Conservation (phyloP, 176 grass and related monocot species). For the Aegilops sharonensis region DNA sequence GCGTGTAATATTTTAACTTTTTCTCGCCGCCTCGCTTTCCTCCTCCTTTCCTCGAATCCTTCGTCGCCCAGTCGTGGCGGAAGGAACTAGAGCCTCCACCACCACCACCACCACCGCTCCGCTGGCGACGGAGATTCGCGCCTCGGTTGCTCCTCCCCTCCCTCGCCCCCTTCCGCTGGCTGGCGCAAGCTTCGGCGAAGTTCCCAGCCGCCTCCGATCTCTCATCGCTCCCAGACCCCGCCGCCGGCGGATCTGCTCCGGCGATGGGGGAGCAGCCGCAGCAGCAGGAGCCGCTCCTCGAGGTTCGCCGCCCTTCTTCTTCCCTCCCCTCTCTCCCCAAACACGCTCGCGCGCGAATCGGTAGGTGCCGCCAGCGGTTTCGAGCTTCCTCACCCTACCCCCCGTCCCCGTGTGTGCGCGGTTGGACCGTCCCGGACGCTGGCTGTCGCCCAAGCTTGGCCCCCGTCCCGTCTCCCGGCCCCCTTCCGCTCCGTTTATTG, state of each 20-base stretch:
- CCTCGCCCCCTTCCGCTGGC: background rate
- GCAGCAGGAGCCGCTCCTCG: slow-evolving; percentile 22
- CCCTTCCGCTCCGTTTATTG: background rate
- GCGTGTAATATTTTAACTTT: background rate
- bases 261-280: slow-evolving; percentile 20
- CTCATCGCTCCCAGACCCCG: background rate
- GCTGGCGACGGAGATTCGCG: too few species aligned
- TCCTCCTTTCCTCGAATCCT: background rate
- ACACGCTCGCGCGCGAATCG: background rate
- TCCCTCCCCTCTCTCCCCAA: background rate
- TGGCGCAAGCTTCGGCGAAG: background rate
- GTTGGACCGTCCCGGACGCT: too few species aligned
- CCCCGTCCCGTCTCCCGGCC: too few species aligned
- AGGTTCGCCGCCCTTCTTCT: background rate
- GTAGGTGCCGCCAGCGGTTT: background rate
- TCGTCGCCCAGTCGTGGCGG: background rate
- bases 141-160: background rate
- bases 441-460: background rate
- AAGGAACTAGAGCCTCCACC: background rate
- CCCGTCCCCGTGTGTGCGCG: background rate
- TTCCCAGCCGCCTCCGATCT: background rate
- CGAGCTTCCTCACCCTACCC: background rate
- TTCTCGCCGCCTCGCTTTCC: background rate
- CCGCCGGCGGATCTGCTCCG: slow-evolving; percentile 11
- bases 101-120: too few species aligned